Conservation (phyloP, 2,329 filamentous ascomycete genomes). For the Teratosphaeria nubilosa region DNA sequence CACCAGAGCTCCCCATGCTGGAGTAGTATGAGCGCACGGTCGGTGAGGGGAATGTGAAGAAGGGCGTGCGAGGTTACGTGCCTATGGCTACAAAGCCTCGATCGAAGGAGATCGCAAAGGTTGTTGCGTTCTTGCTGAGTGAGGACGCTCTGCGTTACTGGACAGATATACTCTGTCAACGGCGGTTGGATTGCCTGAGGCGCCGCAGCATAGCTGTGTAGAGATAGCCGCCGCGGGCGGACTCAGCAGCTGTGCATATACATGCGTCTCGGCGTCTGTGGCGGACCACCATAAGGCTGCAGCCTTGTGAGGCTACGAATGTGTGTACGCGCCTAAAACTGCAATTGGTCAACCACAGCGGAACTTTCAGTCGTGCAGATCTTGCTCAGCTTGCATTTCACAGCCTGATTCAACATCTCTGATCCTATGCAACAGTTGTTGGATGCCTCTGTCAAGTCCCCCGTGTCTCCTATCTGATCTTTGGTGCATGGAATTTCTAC, state of each 20-base stretch:
- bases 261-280: not conserved
- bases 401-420: not conserved
- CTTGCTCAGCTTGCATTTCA: not conserved
- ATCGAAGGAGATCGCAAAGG: constrained; percentile 31
- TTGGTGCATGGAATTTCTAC: not conserved
- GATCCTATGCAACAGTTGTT: not conserved
- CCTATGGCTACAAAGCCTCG: constrained; percentile 10
- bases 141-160: constrained; percentile 38
- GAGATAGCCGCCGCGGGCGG: no score
- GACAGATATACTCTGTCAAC: constrained; percentile 36
- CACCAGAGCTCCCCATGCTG: constrained; percentile 29
- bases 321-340: not conserved
- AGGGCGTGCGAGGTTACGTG: not conserved
- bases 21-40: constrained; percentile 4
- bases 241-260: not conserved
- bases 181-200: constrained; percentile 23
- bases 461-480: not conserved
- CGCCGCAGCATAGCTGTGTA: not conserved
- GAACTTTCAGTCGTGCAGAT: no score
- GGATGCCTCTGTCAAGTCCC: no score
- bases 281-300: not conserved
- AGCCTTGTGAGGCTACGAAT: not conserved
- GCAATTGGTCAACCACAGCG: not conserved
- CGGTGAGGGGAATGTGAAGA: not conserved
- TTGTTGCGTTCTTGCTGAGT: constrained; percentile 39